Conservation (phyloP, 2,329 filamentous ascomycete species). For the Lecanicillium sp. region DNA sequence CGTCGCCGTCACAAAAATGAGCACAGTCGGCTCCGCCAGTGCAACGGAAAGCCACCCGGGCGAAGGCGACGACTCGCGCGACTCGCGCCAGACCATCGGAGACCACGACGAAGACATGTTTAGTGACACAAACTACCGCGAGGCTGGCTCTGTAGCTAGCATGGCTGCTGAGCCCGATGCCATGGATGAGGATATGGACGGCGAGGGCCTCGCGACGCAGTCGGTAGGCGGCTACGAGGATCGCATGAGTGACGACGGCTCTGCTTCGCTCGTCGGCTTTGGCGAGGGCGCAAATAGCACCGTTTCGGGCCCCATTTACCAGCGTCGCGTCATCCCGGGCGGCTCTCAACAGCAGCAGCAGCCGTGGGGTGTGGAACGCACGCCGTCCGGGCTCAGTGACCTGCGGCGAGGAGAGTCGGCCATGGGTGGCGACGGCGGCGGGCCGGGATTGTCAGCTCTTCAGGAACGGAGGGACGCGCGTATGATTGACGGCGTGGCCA, state of each 20-base stretch:
- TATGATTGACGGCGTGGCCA: constrained; percentile 58
- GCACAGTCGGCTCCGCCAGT: constrained; percentile 84
- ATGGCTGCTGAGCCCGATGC: constrained; percentile 32
- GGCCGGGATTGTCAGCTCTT: constrained; percentile 31
- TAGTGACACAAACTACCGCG: constrained; percentile 54
- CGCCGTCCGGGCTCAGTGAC: constrained; percentile 44
- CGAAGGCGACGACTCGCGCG: constrained; percentile 43
- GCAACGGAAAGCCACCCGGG: constrained; percentile 68
- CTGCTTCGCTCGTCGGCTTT: constrained; percentile 73
- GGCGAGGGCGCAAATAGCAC: constrained; percentile 86
- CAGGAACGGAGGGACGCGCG: constrained; percentile 51
- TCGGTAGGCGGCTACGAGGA: constrained; percentile 50
- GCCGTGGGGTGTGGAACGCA: constrained; percentile 39
- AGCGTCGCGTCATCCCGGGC: constrained; percentile 38
- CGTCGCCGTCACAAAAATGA: constrained; percentile 64
- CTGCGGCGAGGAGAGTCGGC: constrained; percentile 24
- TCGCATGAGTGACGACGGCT: constrained; percentile 78
- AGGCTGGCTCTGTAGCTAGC: constrained; percentile 52
- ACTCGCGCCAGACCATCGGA: constrained; percentile 42
- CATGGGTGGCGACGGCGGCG: constrained; percentile 28
- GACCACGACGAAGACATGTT: constrained; percentile 58
- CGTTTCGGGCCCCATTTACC: constrained; percentile 68
- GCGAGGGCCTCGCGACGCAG: constrained; percentile 26
- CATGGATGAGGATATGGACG: constrained; percentile 47
- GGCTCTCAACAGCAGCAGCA: constrained; percentile 26